Percentiles rank a stretch among this genome's conserved stretches.
These are phyloP conservation scores for Malassezia sp. DNA, from an alignment of 1,284 basidiomycete species.

Conservation along the genomic window DNA sequence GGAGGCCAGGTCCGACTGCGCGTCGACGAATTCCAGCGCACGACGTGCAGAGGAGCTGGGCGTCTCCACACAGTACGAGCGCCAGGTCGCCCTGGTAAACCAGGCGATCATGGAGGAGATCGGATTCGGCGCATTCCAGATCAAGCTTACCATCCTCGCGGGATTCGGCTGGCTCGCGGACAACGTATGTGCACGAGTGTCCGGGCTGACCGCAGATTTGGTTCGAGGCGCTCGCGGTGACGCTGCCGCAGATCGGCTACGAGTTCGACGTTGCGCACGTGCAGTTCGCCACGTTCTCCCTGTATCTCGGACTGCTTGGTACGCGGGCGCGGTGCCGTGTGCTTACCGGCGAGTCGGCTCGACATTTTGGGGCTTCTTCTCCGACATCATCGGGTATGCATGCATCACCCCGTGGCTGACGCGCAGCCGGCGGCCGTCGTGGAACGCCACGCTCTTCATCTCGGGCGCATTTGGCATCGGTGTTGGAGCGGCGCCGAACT, in stretches of 20 bases:
- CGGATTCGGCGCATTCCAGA: slow-evolving; percentile 57
- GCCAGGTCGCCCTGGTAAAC: slow-evolving; percentile 35
- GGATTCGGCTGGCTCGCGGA: slow-evolving; percentile 55
- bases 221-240: slow-evolving; percentile 35
- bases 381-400: slow-evolving; percentile 49
- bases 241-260: slow-evolving; percentile 30
- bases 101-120: slow-evolving; percentile 44
- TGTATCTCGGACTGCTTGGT: slow-evolving; percentile 56
- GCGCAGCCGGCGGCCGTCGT: slow-evolving; percentile 54
- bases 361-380: slow-evolving; percentile 51
- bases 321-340: too few species aligned
- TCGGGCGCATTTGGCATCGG: slow-evolving; percentile 55
- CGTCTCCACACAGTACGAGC: slow-evolving; percentile 27
- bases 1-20: neutral
- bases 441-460: slow-evolving; percentile 56
- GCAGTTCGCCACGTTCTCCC: slow-evolving; percentile 49
- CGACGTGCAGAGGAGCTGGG: slow-evolving; percentile 33
- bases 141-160: slow-evolving; percentile 54
- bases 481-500: slow-evolving; percentile 54
- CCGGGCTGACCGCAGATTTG: slow-evolving; percentile 20
- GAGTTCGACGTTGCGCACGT: slow-evolving; percentile 30
- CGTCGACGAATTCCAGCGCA: slow-evolving; percentile 11
- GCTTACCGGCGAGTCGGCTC: too few species aligned
- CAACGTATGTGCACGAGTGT: slow-evolving; percentile 11
- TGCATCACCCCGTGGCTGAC: too few species aligned